Evolutionary conservation across 2,329 filamentous ascomycete species (phyloP), one percentile per base, ranked within the genome.

Genomic region (Trichoderma atrobrunneum): DNA sequence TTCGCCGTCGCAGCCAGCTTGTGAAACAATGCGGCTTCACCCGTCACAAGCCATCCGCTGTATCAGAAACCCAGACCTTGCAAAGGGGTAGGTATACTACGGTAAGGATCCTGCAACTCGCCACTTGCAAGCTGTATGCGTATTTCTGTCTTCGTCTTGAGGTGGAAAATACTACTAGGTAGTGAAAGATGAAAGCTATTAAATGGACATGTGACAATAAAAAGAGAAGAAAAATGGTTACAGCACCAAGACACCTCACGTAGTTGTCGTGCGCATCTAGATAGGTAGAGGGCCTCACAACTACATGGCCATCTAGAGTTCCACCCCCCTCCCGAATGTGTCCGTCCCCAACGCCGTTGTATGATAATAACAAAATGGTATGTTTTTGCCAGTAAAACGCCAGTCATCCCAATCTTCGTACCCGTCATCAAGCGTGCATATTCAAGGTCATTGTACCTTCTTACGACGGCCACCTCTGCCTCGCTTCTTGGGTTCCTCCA

Each of bases 401-500:
- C 78, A 48, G 72, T 72, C 64, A 66, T 63, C 30, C 62, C 57
- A 54, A 21, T 62, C 72, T 62, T 70, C 60, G 48, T 65, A 54
- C 61, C 36, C 71, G 16, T 72, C 71, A 36, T 72, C 66, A 36
- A 43, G 60, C 36, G 48, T 32, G 66, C 51, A 12, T 26, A n/a
- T 60, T 43, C 8, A 1, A 65, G 32, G 34, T n/a, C 34, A 60
- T 43, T 36, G 73, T 61, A 78, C 80, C 80, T 87, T 88, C 84
- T 86, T 88, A 79, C 85, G 87, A 30, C 84, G 82, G 16, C 84
- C 84, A 48, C 81, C 84, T 70, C 80, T 81, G 66, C 81, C 83
- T 77, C 82, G 84, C 78, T 84, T 87, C 80, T 86, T 87, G 11
- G 83, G 81, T 73, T 85, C 86, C 11, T 74, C 77, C 34, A 79